A percentile compares a stretch with the other conserved stretches of the same genome.
Conservation (phyloP, 768 basidiomycete species). For the Porphyrellus cyaneotinctus region DNA sequence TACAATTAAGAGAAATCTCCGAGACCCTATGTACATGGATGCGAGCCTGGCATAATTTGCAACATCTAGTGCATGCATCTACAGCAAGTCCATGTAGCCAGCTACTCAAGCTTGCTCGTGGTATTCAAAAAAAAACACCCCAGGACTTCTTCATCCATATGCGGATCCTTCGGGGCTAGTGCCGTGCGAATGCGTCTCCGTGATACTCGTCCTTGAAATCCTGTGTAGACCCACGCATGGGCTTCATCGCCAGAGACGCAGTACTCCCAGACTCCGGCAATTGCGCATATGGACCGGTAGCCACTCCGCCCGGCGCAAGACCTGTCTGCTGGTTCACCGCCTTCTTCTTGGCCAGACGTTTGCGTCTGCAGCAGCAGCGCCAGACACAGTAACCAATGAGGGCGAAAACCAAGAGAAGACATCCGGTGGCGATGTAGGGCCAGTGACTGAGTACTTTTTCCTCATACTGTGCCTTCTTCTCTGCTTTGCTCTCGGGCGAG, state of each 20-base stretch:
- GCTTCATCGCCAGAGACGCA: conserved; percentile 29
- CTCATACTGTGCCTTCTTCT: conserved; percentile 64
- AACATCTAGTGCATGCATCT: conserved; percentile 3
- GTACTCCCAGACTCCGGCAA: conserved; percentile 28
- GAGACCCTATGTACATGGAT: not conserved
- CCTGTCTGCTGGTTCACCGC: conserved; percentile 18
- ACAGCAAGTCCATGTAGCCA: conserved; percentile 29
- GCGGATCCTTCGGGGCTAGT: not conserved
- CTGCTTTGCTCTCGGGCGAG: conserved; percentile 59
- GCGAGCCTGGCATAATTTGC: too few species aligned
- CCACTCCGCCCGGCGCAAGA: not conserved
- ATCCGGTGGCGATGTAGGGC: conserved; percentile 68
- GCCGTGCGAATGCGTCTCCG: conserved; percentile 17
- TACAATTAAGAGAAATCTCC: not conserved
- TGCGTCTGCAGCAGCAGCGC: conserved; percentile 54
- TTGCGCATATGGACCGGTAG: conserved; percentile 20
- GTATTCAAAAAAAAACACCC: conserved; percentile 11
- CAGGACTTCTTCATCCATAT: not conserved
- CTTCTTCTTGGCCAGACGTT: conserved; percentile 28
- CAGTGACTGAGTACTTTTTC: conserved; percentile 64
- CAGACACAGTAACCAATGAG: conserved; percentile 50
- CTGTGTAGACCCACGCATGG: conserved; percentile 17
- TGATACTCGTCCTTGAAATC: conserved; percentile 19
- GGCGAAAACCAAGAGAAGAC: conserved; percentile 47
- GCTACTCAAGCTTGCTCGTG: conserved; percentile 27